Percentiles rank a stretch among this genome's conserved stretches.
Evolutionary conservation across 177 flowering plant genomes (phyloP).

Genomic region (Vitis hybrid): DNA sequence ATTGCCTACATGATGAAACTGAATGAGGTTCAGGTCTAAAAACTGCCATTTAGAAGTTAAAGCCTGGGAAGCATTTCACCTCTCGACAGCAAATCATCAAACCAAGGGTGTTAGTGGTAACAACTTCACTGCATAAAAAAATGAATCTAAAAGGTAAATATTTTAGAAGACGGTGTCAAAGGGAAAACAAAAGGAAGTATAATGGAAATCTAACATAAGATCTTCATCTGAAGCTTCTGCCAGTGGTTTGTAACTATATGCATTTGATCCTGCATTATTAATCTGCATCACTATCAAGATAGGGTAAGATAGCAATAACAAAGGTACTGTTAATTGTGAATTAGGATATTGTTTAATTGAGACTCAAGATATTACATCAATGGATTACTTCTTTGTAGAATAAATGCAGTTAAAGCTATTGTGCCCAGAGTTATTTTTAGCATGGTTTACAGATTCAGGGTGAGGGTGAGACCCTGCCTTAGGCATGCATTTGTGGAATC

Average conservation of each 20-base stretch:
- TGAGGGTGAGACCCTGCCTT: no score
- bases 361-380: no score
- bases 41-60: constrained; percentile 1
- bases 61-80: constrained; percentile 38
- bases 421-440: no score
- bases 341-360: no score
- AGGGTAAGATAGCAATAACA: constrained; percentile 15
- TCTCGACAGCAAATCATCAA: constrained; percentile 97
- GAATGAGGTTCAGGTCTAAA: constrained; percentile 1
- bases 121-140: constrained; percentile 78
- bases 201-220: constrained; percentile 60
- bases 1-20: constrained; percentile 59
- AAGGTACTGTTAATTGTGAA: no score
- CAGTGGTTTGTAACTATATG: constrained; percentile 85
- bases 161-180: background rate
- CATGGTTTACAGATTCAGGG: no score
- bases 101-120: constrained; percentile 90
- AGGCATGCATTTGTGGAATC: no score
- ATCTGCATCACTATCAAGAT: constrained; percentile 72
- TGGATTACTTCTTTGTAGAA: no score
- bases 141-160: constrained; percentile 10
- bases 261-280: constrained; percentile 99
- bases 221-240: constrained; percentile 93
- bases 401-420: no score
- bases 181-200: background rate